A percentile compares a stretch with the other conserved stretches of the same genome.
Evolutionary conservation across 2,329 filamentous ascomycete species (phyloP).

Genomic region (Diaporthe citri): DNA sequence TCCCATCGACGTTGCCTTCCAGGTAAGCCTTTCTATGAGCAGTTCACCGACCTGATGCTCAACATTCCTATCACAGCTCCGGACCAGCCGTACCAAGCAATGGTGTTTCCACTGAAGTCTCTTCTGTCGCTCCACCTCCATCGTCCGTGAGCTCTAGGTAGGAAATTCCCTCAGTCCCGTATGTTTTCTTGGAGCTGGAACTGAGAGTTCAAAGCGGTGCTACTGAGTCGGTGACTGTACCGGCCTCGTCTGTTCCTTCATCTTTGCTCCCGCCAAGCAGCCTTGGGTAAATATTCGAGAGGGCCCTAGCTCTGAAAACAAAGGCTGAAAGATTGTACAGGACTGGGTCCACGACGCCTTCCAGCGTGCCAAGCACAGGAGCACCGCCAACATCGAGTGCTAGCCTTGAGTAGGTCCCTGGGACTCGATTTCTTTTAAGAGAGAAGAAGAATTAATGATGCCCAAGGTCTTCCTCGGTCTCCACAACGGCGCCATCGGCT

Average conservation of each 20-base stretch:
- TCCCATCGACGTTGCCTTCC: neutral
- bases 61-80: neutral
- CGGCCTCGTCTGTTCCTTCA: neutral
- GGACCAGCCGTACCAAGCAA: constrained; percentile 8
- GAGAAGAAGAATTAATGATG: neutral
- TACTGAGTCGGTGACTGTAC: neutral
- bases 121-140: neutral
- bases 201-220: constrained; percentile 5
- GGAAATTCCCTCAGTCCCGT: neutral
- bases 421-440: neutral
- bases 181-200: neutral
- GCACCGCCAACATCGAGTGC: constrained; percentile 10
- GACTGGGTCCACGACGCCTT: neutral
- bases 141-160: constrained; percentile 18
- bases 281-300: neutral
- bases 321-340: neutral
- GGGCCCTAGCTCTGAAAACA: neutral
- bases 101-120: neutral
- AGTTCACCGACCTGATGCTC: neutral
- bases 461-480: neutral
- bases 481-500: neutral
- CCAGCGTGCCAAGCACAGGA: constrained; percentile 5
- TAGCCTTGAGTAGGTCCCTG: neutral
- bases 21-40: neutral
- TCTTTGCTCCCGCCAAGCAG: neutral